Conservation (phyloP, 345 rosid species). For the Carallia brachiata region DNA sequence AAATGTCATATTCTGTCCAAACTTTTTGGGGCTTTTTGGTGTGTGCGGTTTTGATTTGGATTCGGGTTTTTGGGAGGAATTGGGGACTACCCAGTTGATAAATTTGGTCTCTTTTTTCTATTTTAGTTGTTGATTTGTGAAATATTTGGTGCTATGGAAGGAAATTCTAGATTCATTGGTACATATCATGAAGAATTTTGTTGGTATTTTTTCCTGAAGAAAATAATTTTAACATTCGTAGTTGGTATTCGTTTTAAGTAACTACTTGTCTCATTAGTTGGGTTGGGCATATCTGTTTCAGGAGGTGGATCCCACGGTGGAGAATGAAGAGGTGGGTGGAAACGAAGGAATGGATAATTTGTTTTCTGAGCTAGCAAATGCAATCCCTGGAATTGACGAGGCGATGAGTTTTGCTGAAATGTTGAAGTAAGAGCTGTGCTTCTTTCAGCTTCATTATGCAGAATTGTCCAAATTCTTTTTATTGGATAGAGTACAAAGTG, state of each 20-base stretch:
- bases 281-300: conserved; percentile 24
- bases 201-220: too few species aligned
- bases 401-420: conserved; percentile 99
- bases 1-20: background rate
- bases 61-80: conserved; percentile 5
- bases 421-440: too few species aligned
- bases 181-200: background rate
- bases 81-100: conserved; percentile 3
- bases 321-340: conserved; percentile 67
- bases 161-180: background rate
- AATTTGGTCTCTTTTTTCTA: background rate
- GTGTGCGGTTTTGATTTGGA: background rate
- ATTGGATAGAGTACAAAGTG: too few species aligned
- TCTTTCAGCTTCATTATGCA: background rate
- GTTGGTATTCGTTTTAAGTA: background rate
- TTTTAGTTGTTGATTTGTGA: background rate
- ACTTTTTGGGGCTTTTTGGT: background rate
- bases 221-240: background rate
- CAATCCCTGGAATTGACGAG: conserved; percentile 98
- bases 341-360: conserved; percentile 86
- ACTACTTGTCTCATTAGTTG: background rate
- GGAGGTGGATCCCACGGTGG: conserved; percentile 99
- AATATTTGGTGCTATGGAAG: background rate
- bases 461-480: too few species aligned
- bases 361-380: conserved; percentile 89